phyloP scores from a whole-genome alignment of 208 protist genomes.

The Acanthamoeba triangularis region DNA sequence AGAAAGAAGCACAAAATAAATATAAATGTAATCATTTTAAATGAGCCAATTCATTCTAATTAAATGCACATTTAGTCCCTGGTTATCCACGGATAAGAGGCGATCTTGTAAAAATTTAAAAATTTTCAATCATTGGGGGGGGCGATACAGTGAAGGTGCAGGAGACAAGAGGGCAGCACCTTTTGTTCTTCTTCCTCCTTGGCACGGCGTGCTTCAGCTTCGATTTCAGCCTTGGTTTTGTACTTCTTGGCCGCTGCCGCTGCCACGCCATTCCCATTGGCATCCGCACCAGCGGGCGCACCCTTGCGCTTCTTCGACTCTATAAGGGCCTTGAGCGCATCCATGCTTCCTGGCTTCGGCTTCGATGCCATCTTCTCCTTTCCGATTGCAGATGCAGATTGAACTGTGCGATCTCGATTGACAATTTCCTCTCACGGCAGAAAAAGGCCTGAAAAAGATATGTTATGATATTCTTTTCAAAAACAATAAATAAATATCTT shows the following conservation, averaged over 20 bases:
- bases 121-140: neutral
- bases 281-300: neutral
- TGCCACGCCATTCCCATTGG: neutral
- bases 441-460: too few relatives aligned
- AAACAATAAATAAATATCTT: too few relatives aligned
- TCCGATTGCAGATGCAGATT: too few relatives aligned
- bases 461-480: too few relatives aligned
- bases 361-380: neutral
- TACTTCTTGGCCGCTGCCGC: neutral
- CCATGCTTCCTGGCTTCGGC: slow-evolving; percentile 1
- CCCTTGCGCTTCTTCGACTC: neutral
- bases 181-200: neutral
- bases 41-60: too few relatives aligned
- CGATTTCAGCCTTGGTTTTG: neutral
- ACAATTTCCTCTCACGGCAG: too few relatives aligned
- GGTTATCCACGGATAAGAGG: too few relatives aligned
- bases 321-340: neutral
- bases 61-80: too few relatives aligned
- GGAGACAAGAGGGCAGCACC: neutral
- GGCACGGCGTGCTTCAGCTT: neutral
- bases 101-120: too few relatives aligned
- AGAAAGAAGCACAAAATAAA: neutral
- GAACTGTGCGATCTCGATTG: too few relatives aligned
- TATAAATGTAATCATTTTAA: neutral
- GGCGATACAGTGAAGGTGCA: neutral